These are phyloP conservation scores for Solanum bulbocastanum DNA, from an alignment of 257 asterid species.

Conservation along the genomic window DNA sequence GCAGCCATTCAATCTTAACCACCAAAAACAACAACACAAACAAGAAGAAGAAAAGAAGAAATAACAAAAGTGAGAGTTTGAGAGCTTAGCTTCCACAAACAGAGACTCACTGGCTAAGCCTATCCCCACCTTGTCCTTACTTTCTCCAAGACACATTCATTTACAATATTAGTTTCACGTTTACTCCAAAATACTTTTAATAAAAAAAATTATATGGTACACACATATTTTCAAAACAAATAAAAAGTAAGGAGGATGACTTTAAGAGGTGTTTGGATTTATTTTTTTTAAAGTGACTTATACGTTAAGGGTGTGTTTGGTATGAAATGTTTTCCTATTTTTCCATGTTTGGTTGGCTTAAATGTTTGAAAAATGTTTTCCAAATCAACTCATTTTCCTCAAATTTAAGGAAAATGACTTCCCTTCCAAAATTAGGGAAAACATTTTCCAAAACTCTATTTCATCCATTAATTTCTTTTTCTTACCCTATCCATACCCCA, in stretches of 20 bases:
- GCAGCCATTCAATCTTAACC: slow-evolving; percentile 34
- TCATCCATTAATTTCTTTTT: no score
- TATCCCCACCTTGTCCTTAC: background rate
- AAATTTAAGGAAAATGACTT: no score
- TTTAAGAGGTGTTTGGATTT: background rate
- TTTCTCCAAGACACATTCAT: background rate
- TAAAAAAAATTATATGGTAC: background rate
- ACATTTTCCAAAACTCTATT: no score
- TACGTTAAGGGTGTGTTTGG: no score
- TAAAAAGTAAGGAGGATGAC: background rate
- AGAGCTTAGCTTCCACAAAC: background rate
- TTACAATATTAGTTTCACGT: background rate
- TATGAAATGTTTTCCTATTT: no score
- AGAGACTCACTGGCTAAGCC: slow-evolving; percentile 2
- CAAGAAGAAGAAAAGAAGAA: background rate
- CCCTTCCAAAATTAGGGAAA: no score
- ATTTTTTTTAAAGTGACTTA: background rate
- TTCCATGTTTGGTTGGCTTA: no score
- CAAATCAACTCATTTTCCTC: no score
- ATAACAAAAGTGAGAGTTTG: background rate
- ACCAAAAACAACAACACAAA: background rate
- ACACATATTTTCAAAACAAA: background rate
- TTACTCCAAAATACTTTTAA: background rate
- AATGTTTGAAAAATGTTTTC: no score
- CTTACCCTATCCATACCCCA: no score